Base-by-base conservation (phyloP, 345 rosid genomes). In the Ailanthus altissimus region DNA sequence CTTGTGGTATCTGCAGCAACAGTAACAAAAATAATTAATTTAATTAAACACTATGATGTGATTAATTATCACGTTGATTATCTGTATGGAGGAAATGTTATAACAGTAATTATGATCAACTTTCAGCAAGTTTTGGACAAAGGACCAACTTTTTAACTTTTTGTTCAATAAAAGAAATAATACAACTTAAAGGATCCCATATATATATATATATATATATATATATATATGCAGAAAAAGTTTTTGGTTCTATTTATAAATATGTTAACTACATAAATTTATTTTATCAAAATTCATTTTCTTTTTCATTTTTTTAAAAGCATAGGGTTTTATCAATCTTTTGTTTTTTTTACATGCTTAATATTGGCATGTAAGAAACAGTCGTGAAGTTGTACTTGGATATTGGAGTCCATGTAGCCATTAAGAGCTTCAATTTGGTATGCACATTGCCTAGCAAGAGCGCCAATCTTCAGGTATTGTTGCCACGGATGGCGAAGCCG, bases 401-500 rank as follows among this genome's bases (percentile, higher is more conserved):
- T 47, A 67, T 89, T 82, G 21, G 90, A 86, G 63, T 42, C 36
- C 68, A 90, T 72, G 77, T 73, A 84, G 79, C 86, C 81, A 75
- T 85, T 79, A 32, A 94, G 89, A 59, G 90, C 86, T 74, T 93
- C 98, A 14, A 93, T 84, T 70, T 82, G 85, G 76, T 83, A 89
- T 18, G 98, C 98, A 72, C 97, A 93, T 87, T 90, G 88, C 5
- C 98, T 90, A 78, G 85, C 83, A 40, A 88, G 80, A 38, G 86
- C 83, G 59, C 89, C 97, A 47, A 93, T 76, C 82, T 87, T 85
- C 70, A 90, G 75, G 80, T 93, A 94, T 14, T 84, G 86, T 78
- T 89, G 81, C 97, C 97, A 94, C 0, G 98, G 97, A 78, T 93
- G 95, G 8, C 90, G 74, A 75, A 89, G 81, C 61, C 75, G 64